Conservation (phyloP, 2,329 filamentous ascomycete genomes). For the Arthrobotrys musiformis region DNA sequence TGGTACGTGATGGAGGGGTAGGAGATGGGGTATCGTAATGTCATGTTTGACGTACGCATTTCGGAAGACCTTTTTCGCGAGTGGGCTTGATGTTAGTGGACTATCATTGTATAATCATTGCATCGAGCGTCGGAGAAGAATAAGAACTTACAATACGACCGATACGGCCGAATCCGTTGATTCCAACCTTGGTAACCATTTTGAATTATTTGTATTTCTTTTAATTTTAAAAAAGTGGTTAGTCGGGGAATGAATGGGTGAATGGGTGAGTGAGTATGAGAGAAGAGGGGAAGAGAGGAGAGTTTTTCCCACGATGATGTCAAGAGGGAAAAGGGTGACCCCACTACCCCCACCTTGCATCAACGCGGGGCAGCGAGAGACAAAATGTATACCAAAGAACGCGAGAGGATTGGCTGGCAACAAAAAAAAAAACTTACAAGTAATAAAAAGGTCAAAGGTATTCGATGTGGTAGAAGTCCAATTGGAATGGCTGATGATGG, state of each 20-base stretch:
- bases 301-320: too few species aligned
- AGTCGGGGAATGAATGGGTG: not conserved
- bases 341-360: conserved; percentile 43
- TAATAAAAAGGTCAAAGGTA: not conserved
- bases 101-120: conserved; percentile 11
- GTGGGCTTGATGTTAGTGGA: conserved; percentile 20
- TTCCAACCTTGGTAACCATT: conserved; percentile 60
- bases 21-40: conserved; percentile 17
- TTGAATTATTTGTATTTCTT: conserved; percentile 35
- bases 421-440: not conserved
- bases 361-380: conserved; percentile 36
- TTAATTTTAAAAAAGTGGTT: too few species aligned
- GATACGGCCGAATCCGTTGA: conserved; percentile 94
- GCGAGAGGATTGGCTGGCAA: not conserved
- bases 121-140: not conserved
- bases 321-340: not conserved
- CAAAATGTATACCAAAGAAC: not conserved
- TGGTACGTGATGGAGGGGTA: too few species aligned
- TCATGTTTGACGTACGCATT: conserved; percentile 75
- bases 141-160: conserved; percentile 78
- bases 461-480: conserved; percentile 3
- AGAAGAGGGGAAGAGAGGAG: not conserved
- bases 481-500: conserved; percentile 32
- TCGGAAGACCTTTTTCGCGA: conserved; percentile 95
- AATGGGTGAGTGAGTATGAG: not conserved